Evolutionary conservation across 2,329 filamentous ascomycete genomes (phyloP).

Genomic region (Tolypocladium ovalisporum): DNA sequence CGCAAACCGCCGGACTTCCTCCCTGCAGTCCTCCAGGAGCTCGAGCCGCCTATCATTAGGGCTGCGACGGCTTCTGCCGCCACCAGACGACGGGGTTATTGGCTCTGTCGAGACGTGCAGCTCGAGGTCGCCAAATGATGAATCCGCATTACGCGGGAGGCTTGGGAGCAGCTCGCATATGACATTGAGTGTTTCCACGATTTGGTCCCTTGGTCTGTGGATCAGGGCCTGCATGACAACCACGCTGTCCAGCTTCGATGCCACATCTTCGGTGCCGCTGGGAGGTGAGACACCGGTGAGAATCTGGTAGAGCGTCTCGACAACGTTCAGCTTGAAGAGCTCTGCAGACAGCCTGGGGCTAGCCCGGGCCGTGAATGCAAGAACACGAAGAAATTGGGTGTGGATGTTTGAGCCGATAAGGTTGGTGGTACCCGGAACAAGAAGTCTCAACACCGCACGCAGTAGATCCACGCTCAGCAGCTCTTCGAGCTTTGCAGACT

Average conservation of each 20-base stretch:
- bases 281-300: conserved; percentile 92
- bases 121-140: conserved; percentile 31
- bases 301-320: conserved; percentile 96
- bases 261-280: conserved; percentile 62
- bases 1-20: conserved; percentile 82
- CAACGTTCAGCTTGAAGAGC: conserved; percentile 89
- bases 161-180: conserved; percentile 88
- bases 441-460: conserved; percentile 70
- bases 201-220: conserved; percentile 87
- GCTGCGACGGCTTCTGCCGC: conserved; percentile 25
- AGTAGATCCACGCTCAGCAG: conserved; percentile 83
- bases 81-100: conserved; percentile 24
- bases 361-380: conserved; percentile 81
- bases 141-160: conserved; percentile 45
- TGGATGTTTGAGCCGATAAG: conserved; percentile 90
- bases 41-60: conserved; percentile 74
- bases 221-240: conserved; percentile 98
- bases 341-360: conserved; percentile 82
- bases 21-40: conserved; percentile 69
- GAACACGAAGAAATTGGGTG: conserved; percentile 86
- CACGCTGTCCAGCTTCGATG: conserved; percentile 85
- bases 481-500: conserved; percentile 80
- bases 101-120: conserved; percentile 26
- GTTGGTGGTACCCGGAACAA: conserved; percentile 91
- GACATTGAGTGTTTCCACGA: conserved; percentile 94